Evolutionary conservation across 768 basidiomycete species (phyloP).

Genomic region (Pulveroboletus ravenelii): DNA sequence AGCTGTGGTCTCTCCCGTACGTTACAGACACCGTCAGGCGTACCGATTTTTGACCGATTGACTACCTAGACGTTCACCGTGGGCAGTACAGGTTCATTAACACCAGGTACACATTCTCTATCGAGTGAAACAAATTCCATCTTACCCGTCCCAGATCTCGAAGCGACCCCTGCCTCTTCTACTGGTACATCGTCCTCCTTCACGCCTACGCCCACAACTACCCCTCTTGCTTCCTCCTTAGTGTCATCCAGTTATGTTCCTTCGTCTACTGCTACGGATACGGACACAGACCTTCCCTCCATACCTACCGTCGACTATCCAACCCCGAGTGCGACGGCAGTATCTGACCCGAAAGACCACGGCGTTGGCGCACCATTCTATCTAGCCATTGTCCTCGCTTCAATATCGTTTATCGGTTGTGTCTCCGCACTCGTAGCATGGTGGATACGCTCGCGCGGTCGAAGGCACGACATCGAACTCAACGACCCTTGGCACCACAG

Average conservation of each 20-base stretch:
- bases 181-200: constrained; percentile 1
- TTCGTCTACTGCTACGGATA: constrained; percentile 8
- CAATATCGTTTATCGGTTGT: constrained; percentile 41
- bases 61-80: constrained; percentile 7
- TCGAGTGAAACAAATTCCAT: not conserved
- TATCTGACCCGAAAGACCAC: constrained; percentile 16
- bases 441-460: constrained; percentile 40
- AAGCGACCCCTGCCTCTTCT: constrained; percentile 14
- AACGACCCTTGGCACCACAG: constrained; percentile 34
- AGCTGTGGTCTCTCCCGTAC: not conserved
- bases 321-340: constrained; percentile 21
- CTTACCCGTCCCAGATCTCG: constrained; percentile 16
- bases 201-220: not conserved
- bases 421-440: constrained; percentile 46
- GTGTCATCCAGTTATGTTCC: constrained; percentile 4
- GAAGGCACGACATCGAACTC: constrained; percentile 32
- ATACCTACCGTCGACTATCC: constrained; percentile 23
- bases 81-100: not conserved
- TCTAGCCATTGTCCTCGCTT: constrained; percentile 45
- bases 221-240: not conserved
- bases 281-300: constrained; percentile 20
- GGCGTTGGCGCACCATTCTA: constrained; percentile 41
- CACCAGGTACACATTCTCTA: constrained; percentile 1
- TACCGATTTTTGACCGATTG: not conserved
- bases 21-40: not conserved